Conservation (phyloP, 495 filamentous ascomycete genomes). For the Cairneyella variabilis region DNA sequence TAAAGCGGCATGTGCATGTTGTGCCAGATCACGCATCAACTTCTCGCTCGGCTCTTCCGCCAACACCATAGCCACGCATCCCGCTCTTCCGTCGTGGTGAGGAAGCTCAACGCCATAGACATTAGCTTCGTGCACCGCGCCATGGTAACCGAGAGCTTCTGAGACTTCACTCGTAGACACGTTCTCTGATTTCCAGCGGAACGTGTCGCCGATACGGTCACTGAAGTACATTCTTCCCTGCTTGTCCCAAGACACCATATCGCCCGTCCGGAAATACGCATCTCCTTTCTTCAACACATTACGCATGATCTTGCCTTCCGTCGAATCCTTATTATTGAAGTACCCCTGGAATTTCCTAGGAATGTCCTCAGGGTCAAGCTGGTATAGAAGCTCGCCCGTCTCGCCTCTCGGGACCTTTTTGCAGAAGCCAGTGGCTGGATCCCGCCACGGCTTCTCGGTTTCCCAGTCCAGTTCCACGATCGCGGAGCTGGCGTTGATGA, state of each 20-base stretch:
- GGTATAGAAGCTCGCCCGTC: constrained; percentile 77
- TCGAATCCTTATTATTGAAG: constrained; percentile 71
- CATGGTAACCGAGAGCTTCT: constrained; percentile 65
- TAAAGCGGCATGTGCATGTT: constrained; percentile 50
- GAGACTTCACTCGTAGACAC: constrained; percentile 82
- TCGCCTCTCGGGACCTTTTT: constrained; percentile 53
- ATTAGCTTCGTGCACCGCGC: constrained; percentile 70
- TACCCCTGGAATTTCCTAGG: constrained; percentile 77
- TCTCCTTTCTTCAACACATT: constrained; percentile 80
- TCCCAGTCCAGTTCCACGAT: constrained; percentile 72
- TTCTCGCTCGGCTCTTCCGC: constrained; percentile 38
- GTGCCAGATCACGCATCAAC: constrained; percentile 54
- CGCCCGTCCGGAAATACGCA: constrained; percentile 82
- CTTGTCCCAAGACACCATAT: constrained; percentile 66
- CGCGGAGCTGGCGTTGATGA: constrained; percentile 47
- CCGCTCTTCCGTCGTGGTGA: constrained; percentile 80
- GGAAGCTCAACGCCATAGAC: constrained; percentile 86
- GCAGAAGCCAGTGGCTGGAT: constrained; percentile 72
- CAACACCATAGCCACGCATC: constrained; percentile 70
- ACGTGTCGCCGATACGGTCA: constrained; percentile 92
- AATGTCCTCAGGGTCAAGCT: constrained; percentile 63
- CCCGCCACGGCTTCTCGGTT: constrained; percentile 65
- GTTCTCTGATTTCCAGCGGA: constrained; percentile 94
- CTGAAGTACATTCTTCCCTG: constrained; percentile 80
- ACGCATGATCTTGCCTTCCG: constrained; percentile 71